Percentiles rank a stretch among this genome's conserved stretches.
phyloP scores from a whole-genome alignment of 768 basidiomycete genomes.

The Pholiota microspora region DNA sequence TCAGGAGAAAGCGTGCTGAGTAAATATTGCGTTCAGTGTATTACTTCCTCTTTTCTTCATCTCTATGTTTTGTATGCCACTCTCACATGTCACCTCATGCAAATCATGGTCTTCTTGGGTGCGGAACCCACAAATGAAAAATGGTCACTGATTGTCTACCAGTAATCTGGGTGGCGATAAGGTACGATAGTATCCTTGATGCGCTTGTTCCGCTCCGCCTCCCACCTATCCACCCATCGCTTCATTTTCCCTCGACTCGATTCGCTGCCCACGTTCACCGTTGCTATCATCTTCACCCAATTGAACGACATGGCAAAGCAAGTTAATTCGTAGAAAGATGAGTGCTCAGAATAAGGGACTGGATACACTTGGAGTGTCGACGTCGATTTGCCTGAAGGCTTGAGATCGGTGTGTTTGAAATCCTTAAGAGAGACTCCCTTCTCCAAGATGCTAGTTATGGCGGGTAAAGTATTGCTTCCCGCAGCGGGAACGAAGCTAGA shows the following conservation, averaged over 20 bases:
- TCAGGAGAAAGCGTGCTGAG: conserved; percentile 81
- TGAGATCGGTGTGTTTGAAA: conserved; percentile 71
- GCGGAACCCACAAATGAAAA: conserved; percentile 1
- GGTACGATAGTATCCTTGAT: conserved; percentile 35
- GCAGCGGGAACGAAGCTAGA: conserved; percentile 66
- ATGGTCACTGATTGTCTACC: conserved; percentile 29
- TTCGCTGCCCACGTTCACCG: conserved; percentile 84
- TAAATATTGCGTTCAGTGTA: conserved; percentile 43
- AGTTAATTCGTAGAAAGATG: conserved; percentile 92
- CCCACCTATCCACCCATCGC: conserved; percentile 89
- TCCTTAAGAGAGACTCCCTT: conserved; percentile 54
- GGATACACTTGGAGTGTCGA: conserved; percentile 71
- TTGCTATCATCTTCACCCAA: conserved; percentile 91
- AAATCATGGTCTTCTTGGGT: conserved; percentile 20
- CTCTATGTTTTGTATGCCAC: conserved; percentile 40
- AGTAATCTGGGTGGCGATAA: conserved; percentile 46
- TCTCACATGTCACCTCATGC: conserved; percentile 32
- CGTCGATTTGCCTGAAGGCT: conserved; percentile 70
- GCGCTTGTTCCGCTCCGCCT: conserved; percentile 68
- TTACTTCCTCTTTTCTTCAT: conserved; percentile 21
- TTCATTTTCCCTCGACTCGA: conserved; percentile 79
- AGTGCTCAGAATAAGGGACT: conserved; percentile 94
- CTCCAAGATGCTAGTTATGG: conserved; percentile 68
- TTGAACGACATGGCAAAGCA: conserved; percentile 90
- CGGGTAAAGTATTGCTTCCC: conserved; percentile 59